Percentiles rank a stretch among this genome's conserved stretches.
These are phyloP conservation scores for Thelephora ganbajun DNA, from an alignment of 768 basidiomycete species.

Conservation along the genomic window DNA sequence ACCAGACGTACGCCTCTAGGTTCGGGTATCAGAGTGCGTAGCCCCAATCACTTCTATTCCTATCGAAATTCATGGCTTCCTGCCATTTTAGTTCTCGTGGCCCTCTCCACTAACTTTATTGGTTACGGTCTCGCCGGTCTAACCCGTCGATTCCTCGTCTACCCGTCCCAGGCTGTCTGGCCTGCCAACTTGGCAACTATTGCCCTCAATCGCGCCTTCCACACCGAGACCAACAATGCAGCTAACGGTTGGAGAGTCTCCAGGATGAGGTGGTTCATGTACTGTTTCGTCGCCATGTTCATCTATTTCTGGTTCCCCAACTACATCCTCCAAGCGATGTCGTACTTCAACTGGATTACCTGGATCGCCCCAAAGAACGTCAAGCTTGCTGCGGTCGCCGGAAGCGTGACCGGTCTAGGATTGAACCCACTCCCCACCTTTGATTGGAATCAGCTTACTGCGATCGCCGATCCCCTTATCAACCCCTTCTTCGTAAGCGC, in stretches of 20 bases:
- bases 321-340: conserved; percentile 53
- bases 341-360: conserved; percentile 82
- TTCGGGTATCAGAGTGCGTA: neutral
- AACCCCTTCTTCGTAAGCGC: conserved; percentile 29
- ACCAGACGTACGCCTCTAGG: neutral
- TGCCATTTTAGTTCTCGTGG: conserved; percentile 21
- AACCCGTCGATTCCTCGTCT: conserved; percentile 71
- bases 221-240: neutral
- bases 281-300: neutral
- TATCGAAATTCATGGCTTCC: neutral
- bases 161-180: conserved; percentile 82
- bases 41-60: neutral
- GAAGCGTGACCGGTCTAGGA: conserved; percentile 59
- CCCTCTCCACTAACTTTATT: conserved; percentile 49
- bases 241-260: neutral
- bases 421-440: conserved; percentile 66
- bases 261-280: neutral
- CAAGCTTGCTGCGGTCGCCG: conserved; percentile 61
- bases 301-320: neutral
- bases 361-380: conserved; percentile 79
- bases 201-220: conserved; percentile 19
- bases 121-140: conserved; percentile 65
- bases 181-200: conserved; percentile 76
- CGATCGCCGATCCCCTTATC: conserved; percentile 62
- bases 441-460: conserved; percentile 77